A percentile compares a stretch with the other conserved stretches of the same genome.
These are phyloP conservation scores for Boletus speciosus DNA, from an alignment of 768 basidiomycete species.

Conservation along the genomic window DNA sequence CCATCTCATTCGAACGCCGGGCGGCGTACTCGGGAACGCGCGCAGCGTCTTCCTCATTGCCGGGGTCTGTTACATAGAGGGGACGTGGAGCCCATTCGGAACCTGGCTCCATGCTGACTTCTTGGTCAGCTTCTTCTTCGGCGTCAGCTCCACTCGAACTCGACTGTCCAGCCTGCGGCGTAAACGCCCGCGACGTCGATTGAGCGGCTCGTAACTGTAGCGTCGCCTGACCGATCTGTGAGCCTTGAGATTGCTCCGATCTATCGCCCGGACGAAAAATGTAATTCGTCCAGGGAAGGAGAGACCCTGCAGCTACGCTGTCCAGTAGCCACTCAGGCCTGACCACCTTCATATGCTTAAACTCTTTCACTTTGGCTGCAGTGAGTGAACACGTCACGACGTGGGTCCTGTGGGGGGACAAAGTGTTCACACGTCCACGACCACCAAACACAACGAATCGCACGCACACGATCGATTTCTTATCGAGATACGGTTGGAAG, in stretches of 20 bases:
- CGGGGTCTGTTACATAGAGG: constrained; percentile 42
- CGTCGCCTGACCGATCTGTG: constrained; percentile 18
- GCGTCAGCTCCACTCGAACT: neutral
- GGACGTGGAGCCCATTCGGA: constrained; percentile 17
- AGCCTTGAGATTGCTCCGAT: constrained; percentile 49
- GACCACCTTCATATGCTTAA: constrained; percentile 87
- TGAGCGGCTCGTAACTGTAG: constrained; percentile 10
- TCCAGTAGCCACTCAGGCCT: constrained; percentile 85
- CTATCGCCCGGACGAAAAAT: constrained; percentile 52
- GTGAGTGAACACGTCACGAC: constrained; percentile 91
- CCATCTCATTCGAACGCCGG: constrained; percentile 64
- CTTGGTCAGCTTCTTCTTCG: neutral
- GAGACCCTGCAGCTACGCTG: constrained; percentile 59
- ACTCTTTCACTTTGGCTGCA: constrained; percentile 84
- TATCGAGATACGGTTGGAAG: constrained; percentile 81
- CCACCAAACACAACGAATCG: neutral
- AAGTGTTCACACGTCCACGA: neutral
- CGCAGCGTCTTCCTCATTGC: constrained; percentile 39
- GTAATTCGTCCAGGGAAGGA: constrained; percentile 82
- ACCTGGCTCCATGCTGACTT: neutral
- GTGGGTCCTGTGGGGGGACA: constrained; percentile 59
- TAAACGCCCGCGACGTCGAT: constrained; percentile 1
- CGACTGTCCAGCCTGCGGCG: neutral
- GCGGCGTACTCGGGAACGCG: constrained; percentile 64
- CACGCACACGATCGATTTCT: constrained; percentile 67